These are phyloP conservation scores for Leishmania mexicana DNA, from an alignment of 208 protist genomes.

Conservation along the genomic window DNA sequence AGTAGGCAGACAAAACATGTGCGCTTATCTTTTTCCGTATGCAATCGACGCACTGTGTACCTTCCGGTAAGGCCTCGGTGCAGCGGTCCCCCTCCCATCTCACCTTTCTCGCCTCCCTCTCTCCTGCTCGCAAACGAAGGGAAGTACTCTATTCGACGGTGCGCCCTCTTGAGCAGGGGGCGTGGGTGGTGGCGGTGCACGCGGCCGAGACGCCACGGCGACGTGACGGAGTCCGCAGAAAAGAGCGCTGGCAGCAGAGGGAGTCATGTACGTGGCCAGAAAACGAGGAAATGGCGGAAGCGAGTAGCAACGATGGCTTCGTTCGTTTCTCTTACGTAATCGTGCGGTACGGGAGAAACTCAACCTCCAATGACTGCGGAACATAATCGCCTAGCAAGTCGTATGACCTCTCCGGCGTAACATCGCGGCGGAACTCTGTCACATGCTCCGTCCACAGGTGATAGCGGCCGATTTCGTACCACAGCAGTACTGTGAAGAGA, in stretches of 20 bases:
- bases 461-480: conserved; percentile 87
- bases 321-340: neutral
- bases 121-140: neutral
- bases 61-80: neutral
- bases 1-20: neutral
- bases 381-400: conserved; percentile 80
- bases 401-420: conserved; percentile 66
- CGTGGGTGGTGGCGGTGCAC: neutral
- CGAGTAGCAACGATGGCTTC: neutral
- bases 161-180: neutral
- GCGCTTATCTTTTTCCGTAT: neutral
- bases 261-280: too few relatives aligned
- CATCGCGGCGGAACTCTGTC: conserved; percentile 61
- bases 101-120: neutral
- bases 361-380: conserved; percentile 41
- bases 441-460: conserved; percentile 82
- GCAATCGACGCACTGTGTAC: neutral
- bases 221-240: neutral
- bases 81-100: neutral
- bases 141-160: neutral
- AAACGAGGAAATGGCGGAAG: neutral
- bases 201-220: neutral
- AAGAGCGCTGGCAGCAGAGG: neutral
- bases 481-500: conserved; percentile 66
- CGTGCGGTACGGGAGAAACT: conserved; percentile 39